Evolutionary conservation across 2,329 filamentous ascomycete species (phyloP).

Genomic region (Lachnellula hyalina): DNA sequence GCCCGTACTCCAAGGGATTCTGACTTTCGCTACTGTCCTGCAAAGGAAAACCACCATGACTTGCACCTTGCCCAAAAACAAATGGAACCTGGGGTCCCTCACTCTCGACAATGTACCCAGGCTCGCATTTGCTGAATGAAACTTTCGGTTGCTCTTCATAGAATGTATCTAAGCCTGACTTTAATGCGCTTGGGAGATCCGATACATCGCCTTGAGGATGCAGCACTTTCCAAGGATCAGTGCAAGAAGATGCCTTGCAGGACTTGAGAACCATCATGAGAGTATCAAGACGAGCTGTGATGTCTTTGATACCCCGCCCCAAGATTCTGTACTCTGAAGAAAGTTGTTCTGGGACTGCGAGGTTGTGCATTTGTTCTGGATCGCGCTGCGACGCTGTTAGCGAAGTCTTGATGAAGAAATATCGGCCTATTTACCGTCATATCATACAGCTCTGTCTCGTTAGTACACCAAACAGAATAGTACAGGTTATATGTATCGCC

Average conservation of each 20-base stretch:
- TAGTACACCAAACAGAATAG: slow-evolving; percentile 63
- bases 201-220: slow-evolving; percentile 48
- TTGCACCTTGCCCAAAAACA: neutral
- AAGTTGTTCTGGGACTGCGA: slow-evolving; percentile 33
- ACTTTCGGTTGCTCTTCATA: slow-evolving; percentile 47
- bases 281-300: slow-evolving; percentile 48
- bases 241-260: slow-evolving; percentile 49
- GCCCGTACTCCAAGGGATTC: neutral
- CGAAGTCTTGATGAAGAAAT: neutral
- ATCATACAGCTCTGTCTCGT: slow-evolving; percentile 61
- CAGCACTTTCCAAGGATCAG: slow-evolving; percentile 49
- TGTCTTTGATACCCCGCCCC: slow-evolving; percentile 33
- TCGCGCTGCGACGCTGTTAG: slow-evolving; percentile 36
- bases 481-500: slow-evolving; percentile 50
- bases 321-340: slow-evolving; percentile 22
- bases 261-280: slow-evolving; percentile 55
- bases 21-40: neutral
- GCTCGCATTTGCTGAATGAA: slow-evolving; percentile 45
- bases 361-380: slow-evolving; percentile 45
- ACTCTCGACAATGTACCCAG: slow-evolving; percentile 48
- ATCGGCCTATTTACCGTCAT: slow-evolving; percentile 39
- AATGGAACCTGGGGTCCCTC: slow-evolving; percentile 44
- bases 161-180: slow-evolving; percentile 43
- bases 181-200: slow-evolving; percentile 45
- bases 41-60: neutral